Evolutionary conservation across 805 yeast species (phyloP), one percentile per base, ranked within the genome.

Genomic region (Torulaspora indica): DNA sequence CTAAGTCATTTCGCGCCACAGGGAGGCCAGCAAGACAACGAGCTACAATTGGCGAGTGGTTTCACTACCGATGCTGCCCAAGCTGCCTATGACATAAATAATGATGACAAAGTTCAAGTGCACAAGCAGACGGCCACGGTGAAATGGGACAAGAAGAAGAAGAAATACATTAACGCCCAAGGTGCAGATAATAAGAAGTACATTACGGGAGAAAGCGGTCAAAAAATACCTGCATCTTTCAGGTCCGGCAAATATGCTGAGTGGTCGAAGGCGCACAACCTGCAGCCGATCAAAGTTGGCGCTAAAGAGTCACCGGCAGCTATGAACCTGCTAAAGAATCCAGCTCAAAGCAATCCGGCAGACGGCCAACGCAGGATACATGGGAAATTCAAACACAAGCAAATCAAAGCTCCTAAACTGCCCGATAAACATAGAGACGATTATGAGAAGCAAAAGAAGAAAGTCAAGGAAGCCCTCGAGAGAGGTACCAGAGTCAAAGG

Each of bases 161-260:
- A 95, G 58, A 88, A 88, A 53, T 91, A 86, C 66, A 77, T 90
- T 60, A 86, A 86, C 63, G 74, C 86, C 14, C 81, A 77, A 57
- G 86, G 93, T 51, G 71, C 82, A 15, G 95, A 87, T 58, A 66
- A 66, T 38, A 78, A 82, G 67, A 90, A 87, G 68, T 91, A 75
- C 67, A 93, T 93, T 57, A 82, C 88, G 52, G 95, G 98, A 49
- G 99, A 93, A 64, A 82, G 87, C 64, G 99, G 99, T 6, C 89
- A 84, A 56, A 79, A 78, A 61, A 79, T 93, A 38, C 96, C 98
- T 5, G 98, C 98, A 1, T 76, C 93, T 10, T 88, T 81, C 69
- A 76, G 86, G 60, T 81, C 95, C 2, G 99, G 99, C 36, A 80
- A 87, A 53, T 93, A 79, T 59, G 98, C 90, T 43, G 83, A 82